Evolutionary conservation across 2,329 filamentous ascomycete species (phyloP), one percentile per base, ranked within the genome.

Genomic region (Tolypocladium ovalisporum): DNA sequence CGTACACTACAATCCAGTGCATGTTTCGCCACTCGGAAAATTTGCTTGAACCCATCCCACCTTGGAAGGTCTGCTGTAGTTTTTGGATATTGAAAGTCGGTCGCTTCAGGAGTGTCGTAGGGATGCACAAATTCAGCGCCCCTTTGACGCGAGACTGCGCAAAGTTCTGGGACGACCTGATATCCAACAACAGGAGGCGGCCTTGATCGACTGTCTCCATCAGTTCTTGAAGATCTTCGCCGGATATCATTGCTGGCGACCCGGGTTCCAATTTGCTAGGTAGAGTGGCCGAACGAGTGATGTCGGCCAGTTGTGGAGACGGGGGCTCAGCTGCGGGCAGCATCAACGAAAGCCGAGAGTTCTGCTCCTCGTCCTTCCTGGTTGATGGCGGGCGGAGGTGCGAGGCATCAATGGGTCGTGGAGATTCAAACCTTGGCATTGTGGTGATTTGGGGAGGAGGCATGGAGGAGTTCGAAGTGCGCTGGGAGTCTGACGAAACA

Each of bases 51-150:
- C 93, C 86, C 2, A 78, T 73, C 8, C 87, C 82, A 17, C 81
- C 82, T 60, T 89, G 87, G 68, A 99, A 95, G 0, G 90, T 97
- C 60, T 92, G 88, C 62, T 89, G 84, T 36, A 99, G 77, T 68
- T 95, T 97, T 61, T 91, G 80, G 15, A 96, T 82, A 64, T 93
- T 93, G 72, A 95, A 97, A 0, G 91, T 95, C 0, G 90, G 86
- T 54, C 94, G 81, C 72, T 97, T 97, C 22, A 99, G 75, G 17
- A 99, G 76, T 0, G 93, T 97, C 0, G 94, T 97, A 0, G 94
- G 94, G 60, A 97, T 96, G 68, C 94, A 97, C 6, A 99, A 77
- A 68, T 95, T 97, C 36, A 99, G 74, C 0, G 93, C 90, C n/a
- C 87, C 86, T 54, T 79, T 75, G 56, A 97, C 88, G 35, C 89